These are phyloP conservation scores for Vaccinium macrocarpon DNA, from an alignment of 148 eudicot species.

Conservation along the genomic window DNA sequence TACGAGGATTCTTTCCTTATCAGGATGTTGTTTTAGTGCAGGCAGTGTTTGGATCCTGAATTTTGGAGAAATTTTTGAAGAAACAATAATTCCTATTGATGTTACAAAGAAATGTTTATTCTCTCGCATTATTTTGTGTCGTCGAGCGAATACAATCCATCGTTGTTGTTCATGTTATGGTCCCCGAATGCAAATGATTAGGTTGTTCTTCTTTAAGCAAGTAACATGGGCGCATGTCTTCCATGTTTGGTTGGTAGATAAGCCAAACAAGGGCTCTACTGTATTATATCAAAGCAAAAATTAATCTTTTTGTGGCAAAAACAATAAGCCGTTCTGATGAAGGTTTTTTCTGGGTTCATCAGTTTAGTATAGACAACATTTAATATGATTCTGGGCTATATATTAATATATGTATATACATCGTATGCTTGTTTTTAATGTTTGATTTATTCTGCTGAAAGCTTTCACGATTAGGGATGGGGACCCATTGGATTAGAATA, in stretches of 20 bases:
- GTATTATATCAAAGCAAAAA: background rate
- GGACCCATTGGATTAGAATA: too few relatives aligned
- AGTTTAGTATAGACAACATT: background rate
- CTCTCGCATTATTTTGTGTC: background rate
- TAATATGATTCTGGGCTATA: too few relatives aligned
- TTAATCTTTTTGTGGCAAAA: background rate
- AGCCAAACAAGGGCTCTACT: background rate
- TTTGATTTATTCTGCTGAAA: too few relatives aligned
- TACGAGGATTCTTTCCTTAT: background rate
- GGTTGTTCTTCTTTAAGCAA: background rate
- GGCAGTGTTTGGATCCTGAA: background rate
- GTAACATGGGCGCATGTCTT: background rate
- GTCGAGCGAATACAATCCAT: background rate
- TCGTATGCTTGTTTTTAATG: too few relatives aligned
- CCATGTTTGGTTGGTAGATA: background rate
- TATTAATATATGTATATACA: too few relatives aligned
- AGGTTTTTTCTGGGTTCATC: background rate
- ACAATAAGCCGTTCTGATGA: background rate
- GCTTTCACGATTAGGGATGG: too few relatives aligned
- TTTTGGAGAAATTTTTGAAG: background rate
- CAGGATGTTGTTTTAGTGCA: background rate
- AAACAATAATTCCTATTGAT: background rate
- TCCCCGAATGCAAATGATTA: background rate
- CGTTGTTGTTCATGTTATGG: background rate
- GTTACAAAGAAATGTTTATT: background rate